A percentile compares a stretch with the other conserved stretches of the same genome.
Conservation (phyloP, 202 grass and related monocot genomes). For the Setaria italica region DNA sequence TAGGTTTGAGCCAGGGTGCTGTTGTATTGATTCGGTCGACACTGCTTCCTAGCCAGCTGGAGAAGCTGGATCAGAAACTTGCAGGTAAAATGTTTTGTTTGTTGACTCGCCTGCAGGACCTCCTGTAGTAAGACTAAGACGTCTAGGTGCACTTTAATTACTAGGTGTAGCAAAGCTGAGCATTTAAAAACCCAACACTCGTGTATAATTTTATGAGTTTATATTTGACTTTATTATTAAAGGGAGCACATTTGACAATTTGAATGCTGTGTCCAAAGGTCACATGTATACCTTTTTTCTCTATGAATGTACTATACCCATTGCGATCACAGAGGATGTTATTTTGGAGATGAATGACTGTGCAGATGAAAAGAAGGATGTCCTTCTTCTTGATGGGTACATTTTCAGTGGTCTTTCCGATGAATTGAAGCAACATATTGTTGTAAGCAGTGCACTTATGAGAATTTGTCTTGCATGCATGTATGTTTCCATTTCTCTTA, state of each 20-base stretch:
- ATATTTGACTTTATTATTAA: neutral
- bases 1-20: constrained; percentile 61
- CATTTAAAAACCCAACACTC: neutral
- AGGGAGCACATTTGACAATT: neutral
- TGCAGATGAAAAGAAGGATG: constrained; percentile 63
- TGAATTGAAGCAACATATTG: constrained; percentile 60
- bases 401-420: constrained; percentile 73
- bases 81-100: constrained; percentile 55
- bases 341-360: constrained; percentile 35
- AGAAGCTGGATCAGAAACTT: constrained; percentile 66
- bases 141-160: neutral
- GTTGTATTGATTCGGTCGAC: constrained; percentile 66
- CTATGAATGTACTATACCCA: neutral
- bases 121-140: neutral
- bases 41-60: constrained; percentile 55
- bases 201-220: neutral
- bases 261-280: neutral
- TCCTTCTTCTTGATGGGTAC: constrained; percentile 69
- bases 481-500: constrained; percentile 31
- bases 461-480: constrained; percentile 20
- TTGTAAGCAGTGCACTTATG: constrained; percentile 60
- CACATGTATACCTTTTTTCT: neutral
- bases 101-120: neutral
- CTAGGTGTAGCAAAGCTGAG: neutral
- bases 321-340: constrained; percentile 16